Conservation (phyloP, 2,329 filamentous ascomycete species). For the Aureobasidium musti region DNA sequence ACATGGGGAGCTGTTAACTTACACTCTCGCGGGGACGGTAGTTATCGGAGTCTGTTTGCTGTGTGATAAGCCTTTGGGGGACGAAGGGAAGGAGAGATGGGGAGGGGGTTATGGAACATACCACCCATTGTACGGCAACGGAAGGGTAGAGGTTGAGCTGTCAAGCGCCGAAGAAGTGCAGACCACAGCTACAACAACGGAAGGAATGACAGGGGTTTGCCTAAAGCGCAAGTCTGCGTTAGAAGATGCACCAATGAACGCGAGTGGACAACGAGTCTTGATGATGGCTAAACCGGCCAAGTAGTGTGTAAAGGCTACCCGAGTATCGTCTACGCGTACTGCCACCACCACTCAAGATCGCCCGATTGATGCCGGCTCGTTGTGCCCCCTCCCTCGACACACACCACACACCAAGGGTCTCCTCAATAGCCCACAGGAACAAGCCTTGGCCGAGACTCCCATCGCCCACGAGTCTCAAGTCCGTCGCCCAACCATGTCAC, state of each 20-base stretch:
- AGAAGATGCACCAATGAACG: constrained; percentile 29
- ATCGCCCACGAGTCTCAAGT: constrained; percentile 21
- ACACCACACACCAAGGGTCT: constrained; percentile 13
- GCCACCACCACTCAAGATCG: constrained; percentile 14
- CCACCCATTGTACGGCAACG: constrained; percentile 29
- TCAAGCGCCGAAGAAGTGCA: constrained; percentile 28
- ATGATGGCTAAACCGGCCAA: constrained; percentile 28
- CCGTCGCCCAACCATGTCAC: constrained; percentile 19
- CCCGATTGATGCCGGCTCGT: constrained; percentile 24
- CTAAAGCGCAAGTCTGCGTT: constrained; percentile 28
- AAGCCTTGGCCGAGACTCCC: constrained; percentile 22
- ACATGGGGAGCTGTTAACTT: constrained; percentile 32
- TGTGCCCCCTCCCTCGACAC: constrained; percentile 25
- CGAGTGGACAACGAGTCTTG: constrained; percentile 21
- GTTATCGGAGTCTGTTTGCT: constrained; percentile 35
- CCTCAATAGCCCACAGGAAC: constrained; percentile 17
- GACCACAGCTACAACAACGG: constrained; percentile 28
- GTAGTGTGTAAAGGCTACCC: constrained; percentile 28
- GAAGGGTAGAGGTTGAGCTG: constrained; percentile 29
- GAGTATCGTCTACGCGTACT: constrained; percentile 25
- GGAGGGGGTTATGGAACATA: constrained; percentile 29
- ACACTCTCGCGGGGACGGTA: constrained; percentile 39
- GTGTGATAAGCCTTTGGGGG: constrained; percentile 27
- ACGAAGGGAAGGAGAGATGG: constrained; percentile 28
- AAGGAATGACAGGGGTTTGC: constrained; percentile 32